Conservation (phyloP, 495 filamentous ascomycete genomes). For the Annulohypoxylon bovei region DNA sequence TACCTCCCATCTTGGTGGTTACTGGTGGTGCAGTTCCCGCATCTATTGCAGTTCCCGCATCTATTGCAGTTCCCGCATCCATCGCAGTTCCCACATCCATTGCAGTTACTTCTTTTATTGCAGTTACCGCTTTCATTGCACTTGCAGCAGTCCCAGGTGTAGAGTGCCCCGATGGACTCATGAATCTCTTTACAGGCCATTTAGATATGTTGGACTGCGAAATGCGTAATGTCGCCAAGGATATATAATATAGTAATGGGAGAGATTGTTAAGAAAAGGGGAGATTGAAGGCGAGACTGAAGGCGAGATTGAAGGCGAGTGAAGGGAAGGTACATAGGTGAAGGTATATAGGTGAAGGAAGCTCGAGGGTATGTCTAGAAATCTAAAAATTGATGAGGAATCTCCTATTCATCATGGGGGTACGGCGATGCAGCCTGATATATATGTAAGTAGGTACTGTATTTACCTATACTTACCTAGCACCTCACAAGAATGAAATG, state of each 20-base stretch:
- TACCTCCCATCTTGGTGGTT: not conserved
- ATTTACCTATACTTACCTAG: not conserved
- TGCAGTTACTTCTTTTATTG: not conserved
- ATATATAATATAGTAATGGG: not conserved
- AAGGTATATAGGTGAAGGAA: not conserved
- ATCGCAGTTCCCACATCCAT: not conserved
- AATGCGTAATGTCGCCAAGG: not conserved
- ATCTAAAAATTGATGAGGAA: not conserved
- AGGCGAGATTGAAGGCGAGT: not conserved
- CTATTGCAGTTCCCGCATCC: not conserved
- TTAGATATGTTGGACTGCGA: not conserved
- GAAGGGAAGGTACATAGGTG: not conserved
- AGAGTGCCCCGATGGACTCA: not conserved
- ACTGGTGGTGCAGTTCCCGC: not conserved
- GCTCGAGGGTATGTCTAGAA: not conserved
- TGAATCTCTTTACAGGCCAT: not conserved
- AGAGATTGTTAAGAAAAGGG: not conserved
- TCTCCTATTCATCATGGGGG: not conserved
- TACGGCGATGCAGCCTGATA: not conserved
- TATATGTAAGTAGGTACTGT: not conserved
- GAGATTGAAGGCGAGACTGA: not conserved
- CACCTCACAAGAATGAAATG: constrained; percentile 2
- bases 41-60: not conserved
- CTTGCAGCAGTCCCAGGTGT: not conserved
- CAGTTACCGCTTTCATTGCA: too few relatives aligned